Percentiles rank a stretch among this genome's conserved stretches.
These are phyloP conservation scores for Singerocomus rubriflavus DNA, from an alignment of 1,284 basidiomycete genomes.

Conservation along the genomic window DNA sequence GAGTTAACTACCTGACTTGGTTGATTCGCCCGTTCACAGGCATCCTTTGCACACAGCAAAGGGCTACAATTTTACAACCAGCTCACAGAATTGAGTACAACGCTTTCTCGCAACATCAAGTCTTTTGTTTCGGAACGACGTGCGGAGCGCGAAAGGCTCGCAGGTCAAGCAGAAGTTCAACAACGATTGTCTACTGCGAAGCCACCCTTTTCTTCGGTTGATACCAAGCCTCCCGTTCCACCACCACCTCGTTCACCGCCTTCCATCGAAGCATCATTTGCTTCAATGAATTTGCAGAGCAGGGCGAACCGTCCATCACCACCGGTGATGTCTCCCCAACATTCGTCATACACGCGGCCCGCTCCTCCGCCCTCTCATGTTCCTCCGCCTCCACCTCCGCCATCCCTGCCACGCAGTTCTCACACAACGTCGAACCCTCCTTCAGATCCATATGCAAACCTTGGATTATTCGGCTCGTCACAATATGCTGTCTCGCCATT, in stretches of 20 bases:
- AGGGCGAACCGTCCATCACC: slow-evolving; percentile 27
- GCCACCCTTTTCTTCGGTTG: slow-evolving; percentile 41
- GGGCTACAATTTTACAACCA: slow-evolving; percentile 88
- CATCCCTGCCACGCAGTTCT: slow-evolving; percentile 18
- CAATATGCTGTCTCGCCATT: slow-evolving; percentile 10
- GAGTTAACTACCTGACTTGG: slow-evolving; percentile 34
- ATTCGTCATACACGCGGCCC: slow-evolving; percentile 24
- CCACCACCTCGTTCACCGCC: slow-evolving; percentile 41
- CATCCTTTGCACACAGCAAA: slow-evolving; percentile 48
- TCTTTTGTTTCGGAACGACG: slow-evolving; percentile 64
- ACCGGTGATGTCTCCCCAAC: slow-evolving; percentile 28
- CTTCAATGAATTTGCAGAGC: slow-evolving; percentile 44
- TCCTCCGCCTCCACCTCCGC: slow-evolving; percentile 37
- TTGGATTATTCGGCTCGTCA: slow-evolving; percentile 43
- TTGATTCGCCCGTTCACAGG: slow-evolving; percentile 6
- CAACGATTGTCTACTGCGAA: slow-evolving; percentile 48
- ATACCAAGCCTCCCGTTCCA: slow-evolving; percentile 50
- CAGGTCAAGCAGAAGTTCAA: slow-evolving; percentile 70
- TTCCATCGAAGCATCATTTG: slow-evolving; percentile 50
- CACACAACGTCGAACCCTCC: slow-evolving; percentile 33
- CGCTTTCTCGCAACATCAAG: slow-evolving; percentile 60
- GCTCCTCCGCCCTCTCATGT: slow-evolving; percentile 27
- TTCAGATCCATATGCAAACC: slow-evolving; percentile 52
- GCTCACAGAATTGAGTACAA: slow-evolving; percentile 63
- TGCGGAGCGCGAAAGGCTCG: slow-evolving; percentile 69